phyloP scores from a whole-genome alignment of 441 rosid species.

The Pelargonium australe region DNA sequence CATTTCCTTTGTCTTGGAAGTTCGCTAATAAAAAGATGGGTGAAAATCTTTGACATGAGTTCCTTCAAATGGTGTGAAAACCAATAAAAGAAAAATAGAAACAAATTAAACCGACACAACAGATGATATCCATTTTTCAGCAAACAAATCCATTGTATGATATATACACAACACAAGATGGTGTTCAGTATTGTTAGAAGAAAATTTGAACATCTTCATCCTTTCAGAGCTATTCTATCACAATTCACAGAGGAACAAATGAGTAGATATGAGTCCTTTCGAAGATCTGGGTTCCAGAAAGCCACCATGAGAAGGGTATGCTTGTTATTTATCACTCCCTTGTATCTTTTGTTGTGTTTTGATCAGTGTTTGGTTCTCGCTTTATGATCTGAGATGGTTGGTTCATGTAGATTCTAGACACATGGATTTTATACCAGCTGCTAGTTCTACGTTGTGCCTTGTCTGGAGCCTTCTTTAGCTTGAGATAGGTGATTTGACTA shows the following conservation, averaged over 20 bases:
- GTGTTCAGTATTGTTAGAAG: too few relatives aligned
- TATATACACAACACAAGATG: too few relatives aligned
- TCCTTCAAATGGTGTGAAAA: too few relatives aligned
- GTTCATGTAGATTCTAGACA: not conserved
- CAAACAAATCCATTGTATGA: too few relatives aligned
- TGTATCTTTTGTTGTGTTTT: not conserved
- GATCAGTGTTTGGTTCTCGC: not conserved
- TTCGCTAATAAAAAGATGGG: too few relatives aligned
- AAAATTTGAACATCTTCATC: not conserved
- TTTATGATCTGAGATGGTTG: not conserved
- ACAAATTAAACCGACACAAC: too few relatives aligned
- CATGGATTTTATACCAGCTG: not conserved
- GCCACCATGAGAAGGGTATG: conserved; percentile 21
- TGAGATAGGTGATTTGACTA: too few relatives aligned
- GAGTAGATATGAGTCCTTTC: conserved; percentile 26
- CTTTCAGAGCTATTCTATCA: conserved; percentile 16
- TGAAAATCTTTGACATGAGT: too few relatives aligned
- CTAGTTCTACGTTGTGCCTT: not conserved
- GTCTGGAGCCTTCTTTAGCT: too few relatives aligned
- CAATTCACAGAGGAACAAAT: conserved; percentile 23
- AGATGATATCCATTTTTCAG: too few relatives aligned
- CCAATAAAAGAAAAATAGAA: too few relatives aligned
- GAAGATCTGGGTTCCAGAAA: conserved; percentile 26
- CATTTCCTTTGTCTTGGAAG: too few relatives aligned
- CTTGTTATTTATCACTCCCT: not conserved